phyloP scores from a whole-genome alignment of 1,284 basidiomycete genomes.

The Athelia psychrophila region DNA sequence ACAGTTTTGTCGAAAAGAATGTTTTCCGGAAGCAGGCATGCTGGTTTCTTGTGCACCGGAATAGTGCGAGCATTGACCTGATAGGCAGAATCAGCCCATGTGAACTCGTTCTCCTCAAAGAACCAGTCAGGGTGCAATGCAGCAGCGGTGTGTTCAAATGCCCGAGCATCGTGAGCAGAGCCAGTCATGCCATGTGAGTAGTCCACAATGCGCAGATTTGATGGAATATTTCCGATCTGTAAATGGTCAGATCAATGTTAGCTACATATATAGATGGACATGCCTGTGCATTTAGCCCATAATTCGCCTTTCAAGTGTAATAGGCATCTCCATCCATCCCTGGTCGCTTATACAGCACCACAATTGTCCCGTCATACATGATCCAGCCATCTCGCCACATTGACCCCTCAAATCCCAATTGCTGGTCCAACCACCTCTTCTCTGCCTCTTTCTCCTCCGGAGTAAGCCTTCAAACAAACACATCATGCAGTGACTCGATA shows the following conservation, averaged over 20 bases:
- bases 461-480: constrained; percentile 26
- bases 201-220: constrained; percentile 32
- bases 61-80: constrained; percentile 21
- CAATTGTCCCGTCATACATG: constrained; percentile 36
- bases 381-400: constrained; percentile 30
- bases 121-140: constrained; percentile 24
- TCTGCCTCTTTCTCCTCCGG: constrained; percentile 31
- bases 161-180: constrained; percentile 33
- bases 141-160: constrained; percentile 30
- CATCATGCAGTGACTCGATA: constrained; percentile 26
- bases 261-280: constrained; percentile 3
- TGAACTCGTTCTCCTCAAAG: constrained; percentile 33
- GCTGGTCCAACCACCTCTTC: constrained; percentile 32
- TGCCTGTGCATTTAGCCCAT: constrained; percentile 34
- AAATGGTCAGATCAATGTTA: constrained; percentile 3
- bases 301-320: constrained; percentile 30
- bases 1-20: constrained; percentile 4
- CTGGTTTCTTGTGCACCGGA: no score
- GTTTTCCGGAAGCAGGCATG: constrained; percentile 1
- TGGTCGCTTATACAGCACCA: constrained; percentile 26
- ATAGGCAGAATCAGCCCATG: constrained; percentile 38
- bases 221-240: constrained; percentile 32
- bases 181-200: constrained; percentile 29
- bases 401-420: constrained; percentile 23
- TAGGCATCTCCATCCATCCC: constrained; percentile 31